A percentile compares a stretch with the other conserved stretches of the same genome.
These are phyloP conservation scores for Cytidiella melzeri DNA, from an alignment of 768 basidiomycete species.

Conservation along the genomic window DNA sequence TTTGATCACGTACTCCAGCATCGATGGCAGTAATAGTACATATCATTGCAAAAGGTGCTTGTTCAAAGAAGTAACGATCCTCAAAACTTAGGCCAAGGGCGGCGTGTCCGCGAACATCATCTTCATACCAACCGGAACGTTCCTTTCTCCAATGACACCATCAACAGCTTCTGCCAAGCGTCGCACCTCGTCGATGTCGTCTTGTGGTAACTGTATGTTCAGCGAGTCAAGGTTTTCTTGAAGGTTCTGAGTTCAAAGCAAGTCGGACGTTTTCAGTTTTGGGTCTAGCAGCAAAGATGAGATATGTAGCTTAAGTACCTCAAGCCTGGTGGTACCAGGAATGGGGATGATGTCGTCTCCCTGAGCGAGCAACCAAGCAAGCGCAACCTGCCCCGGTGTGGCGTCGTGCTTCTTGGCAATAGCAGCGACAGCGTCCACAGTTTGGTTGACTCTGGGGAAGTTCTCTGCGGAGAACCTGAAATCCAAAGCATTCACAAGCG, in stretches of 20 bases:
- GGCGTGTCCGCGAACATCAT: neutral
- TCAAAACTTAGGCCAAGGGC: too few species aligned
- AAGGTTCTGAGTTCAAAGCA: constrained; percentile 29
- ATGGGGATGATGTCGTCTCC: constrained; percentile 24
- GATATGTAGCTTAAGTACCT: constrained; percentile 10
- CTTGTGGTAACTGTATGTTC: constrained; percentile 17
- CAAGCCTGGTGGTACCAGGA: constrained; percentile 14
- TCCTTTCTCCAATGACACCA: neutral
- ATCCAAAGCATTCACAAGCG: neutral
- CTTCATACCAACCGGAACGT: neutral
- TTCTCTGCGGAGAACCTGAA: constrained; percentile 22
- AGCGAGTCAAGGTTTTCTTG: constrained; percentile 27
- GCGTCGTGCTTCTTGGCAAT: constrained; percentile 29
- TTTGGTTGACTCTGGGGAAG: constrained; percentile 30
- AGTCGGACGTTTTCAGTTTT: too few species aligned
- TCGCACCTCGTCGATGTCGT: constrained; percentile 26
- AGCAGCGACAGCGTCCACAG: constrained; percentile 18
- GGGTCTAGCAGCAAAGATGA: too few species aligned
- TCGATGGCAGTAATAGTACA: too few species aligned
- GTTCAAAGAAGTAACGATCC: too few species aligned
- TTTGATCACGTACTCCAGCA: too few species aligned
- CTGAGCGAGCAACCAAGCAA: constrained; percentile 28
- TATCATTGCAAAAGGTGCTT: too few species aligned
- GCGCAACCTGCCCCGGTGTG: too few species aligned
- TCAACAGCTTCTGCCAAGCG: constrained; percentile 20